These are phyloP conservation scores for Pseudocercospora fijiensis DNA, from an alignment of 2,329 filamentous ascomycete genomes.

Conservation along the genomic window DNA sequence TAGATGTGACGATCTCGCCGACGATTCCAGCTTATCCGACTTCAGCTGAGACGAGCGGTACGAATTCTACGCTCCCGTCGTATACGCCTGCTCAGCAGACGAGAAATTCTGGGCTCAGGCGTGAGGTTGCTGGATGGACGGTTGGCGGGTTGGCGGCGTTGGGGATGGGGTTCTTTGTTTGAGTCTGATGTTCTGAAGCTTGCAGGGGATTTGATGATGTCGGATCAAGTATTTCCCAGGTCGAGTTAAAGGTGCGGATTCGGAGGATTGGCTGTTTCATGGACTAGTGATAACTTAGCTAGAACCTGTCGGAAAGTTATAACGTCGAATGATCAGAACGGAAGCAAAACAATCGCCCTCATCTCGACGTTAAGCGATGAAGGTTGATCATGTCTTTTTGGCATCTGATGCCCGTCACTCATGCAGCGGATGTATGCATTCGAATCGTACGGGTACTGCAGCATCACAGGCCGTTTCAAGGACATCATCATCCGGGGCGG, in stretches of 20 bases:
- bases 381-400: no score
- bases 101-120: neutral
- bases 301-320: no score
- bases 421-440: no score
- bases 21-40: neutral
- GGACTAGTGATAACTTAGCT: no score
- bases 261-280: no score
- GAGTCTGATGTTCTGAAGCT: neutral
- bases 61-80: slow-evolving; percentile 8
- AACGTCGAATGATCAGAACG: no score
- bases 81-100: slow-evolving; percentile 13
- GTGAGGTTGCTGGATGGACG: neutral
- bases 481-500: slow-evolving; percentile 53
- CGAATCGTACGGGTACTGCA: slow-evolving; percentile 37
- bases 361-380: no score
- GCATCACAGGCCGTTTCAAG: slow-evolving; percentile 36
- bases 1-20: neutral
- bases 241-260: no score
- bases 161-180: slow-evolving; percentile 2
- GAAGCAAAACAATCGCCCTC: neutral
- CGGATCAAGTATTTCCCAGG: no score
- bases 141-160: slow-evolving; percentile 2
- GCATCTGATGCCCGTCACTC: no score
- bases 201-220: no score
- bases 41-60: neutral